Evolutionary conservation across 1,284 basidiomycete genomes (phyloP).

Genomic region (Hymenochaete sp.): DNA sequence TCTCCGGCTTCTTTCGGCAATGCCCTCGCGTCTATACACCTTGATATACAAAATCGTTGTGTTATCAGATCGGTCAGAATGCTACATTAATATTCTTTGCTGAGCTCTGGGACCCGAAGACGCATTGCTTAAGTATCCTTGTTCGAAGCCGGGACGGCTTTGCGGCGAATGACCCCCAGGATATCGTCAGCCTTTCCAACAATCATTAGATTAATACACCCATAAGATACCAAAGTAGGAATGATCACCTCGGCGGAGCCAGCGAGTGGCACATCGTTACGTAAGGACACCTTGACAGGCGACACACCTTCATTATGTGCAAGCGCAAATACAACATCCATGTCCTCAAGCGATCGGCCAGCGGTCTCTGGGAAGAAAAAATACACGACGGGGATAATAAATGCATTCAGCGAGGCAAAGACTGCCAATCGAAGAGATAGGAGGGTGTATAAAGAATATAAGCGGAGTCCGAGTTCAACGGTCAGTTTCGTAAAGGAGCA

Average conservation of each 20-base stretch:
- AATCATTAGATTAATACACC: constrained; percentile 38
- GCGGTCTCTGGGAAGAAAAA: constrained; percentile 61
- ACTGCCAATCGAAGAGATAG: too few relatives aligned
- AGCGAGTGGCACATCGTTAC: constrained; percentile 42
- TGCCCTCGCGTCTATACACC: too few relatives aligned
- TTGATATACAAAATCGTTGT: too few relatives aligned
- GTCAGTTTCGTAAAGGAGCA: background rate
- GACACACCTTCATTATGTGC: constrained; percentile 51
- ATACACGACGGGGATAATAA: constrained; percentile 53
- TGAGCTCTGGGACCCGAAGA: too few relatives aligned
- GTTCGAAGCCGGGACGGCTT: too few relatives aligned
- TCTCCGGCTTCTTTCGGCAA: too few relatives aligned
- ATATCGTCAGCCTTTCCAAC: too few relatives aligned
- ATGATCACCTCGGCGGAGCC: constrained; percentile 14
- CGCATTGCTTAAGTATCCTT: too few relatives aligned
- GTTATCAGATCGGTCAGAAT: too few relatives aligned
- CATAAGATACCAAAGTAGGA: too few relatives aligned
- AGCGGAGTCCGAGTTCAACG: background rate
- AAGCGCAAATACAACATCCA: constrained; percentile 54
- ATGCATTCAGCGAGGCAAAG: constrained; percentile 51
- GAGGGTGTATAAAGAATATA: background rate
- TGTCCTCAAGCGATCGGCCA: constrained; percentile 53
- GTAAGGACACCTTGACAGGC: constrained; percentile 45
- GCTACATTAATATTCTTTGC: too few relatives aligned
- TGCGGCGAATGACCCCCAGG: too few relatives aligned